Base-by-base conservation (phyloP, 2,329 filamentous ascomycete species). In the Claviceps monticola region DNA sequence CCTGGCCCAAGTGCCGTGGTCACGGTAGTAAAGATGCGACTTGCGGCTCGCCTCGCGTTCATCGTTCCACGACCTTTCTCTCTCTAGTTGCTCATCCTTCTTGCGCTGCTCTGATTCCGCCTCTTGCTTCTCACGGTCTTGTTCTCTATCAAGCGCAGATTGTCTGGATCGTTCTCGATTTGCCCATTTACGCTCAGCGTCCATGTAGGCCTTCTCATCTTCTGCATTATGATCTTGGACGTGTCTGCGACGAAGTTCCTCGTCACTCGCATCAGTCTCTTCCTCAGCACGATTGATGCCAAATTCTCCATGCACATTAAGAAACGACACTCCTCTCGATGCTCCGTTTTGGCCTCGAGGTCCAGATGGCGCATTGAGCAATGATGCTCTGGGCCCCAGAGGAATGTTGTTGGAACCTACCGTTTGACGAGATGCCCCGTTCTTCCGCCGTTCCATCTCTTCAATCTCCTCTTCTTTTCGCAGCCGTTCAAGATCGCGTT, bases 401-500 rank as follows among this genome's bases (percentile, higher is more conserved):
- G 67, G 67, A 14, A 67, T 62, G 16, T 62, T 64, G 80, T 81
- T 23, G 84, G 88, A 26, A 84, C 89, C 46, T 3, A 74, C 70
- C 1, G 84, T 82, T 1, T 88, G 68, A 43, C 86, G 78, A 1
- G 73, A 66, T 13, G 60, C 74, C 13, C 80, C 79, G 60, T 84
- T 88, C 16, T 88, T 79, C 58, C 82, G 80, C 44, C 89, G 79
- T 66, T 97, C 90, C 65, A 83, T 76, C 52, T 87, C 85, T 64
- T 97, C 93, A 59, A 95, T 81, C 64, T 97, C 91, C 64, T 98
- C 93, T 66, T 98, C 93, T 45, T 84, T 77, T 62, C 83, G 83
- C 38, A 95, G 71, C 3, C 93, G 85, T 66, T 98, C 93, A 62
- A 94, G 71, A 63, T 98, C 93, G 41, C 91, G 79, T 55, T 86